Evolutionary conservation across 306 rosid genomes (phyloP).

Genomic region (Pterocarpus macrocarpus): DNA sequence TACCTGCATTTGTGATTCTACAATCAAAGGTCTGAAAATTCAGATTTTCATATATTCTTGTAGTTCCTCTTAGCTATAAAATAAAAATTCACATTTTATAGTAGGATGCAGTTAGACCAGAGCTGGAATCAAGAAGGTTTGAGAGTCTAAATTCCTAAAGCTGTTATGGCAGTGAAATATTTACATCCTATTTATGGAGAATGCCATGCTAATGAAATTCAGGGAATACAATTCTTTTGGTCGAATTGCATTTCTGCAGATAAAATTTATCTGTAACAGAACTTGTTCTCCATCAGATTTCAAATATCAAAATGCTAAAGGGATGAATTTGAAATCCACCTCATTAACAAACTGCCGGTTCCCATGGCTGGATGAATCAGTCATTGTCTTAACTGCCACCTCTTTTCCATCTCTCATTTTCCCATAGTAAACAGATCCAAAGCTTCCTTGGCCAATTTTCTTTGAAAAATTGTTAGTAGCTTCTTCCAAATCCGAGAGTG

Average conservation of each 20-base stretch:
- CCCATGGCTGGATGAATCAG: constrained; percentile 69
- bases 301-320: constrained; percentile 5
- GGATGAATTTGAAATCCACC: constrained; percentile 53
- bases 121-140: constrained; percentile 1
- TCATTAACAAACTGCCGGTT: constrained; percentile 83
- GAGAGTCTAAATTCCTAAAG: neutral
- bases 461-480: constrained; percentile 71
- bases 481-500: constrained; percentile 72
- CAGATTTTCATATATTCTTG: constrained; percentile 27
- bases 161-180: neutral
- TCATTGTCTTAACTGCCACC: constrained; percentile 89
- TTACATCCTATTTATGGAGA: neutral
- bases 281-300: constrained; percentile 16
- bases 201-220: constrained; percentile 29
- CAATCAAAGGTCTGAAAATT: constrained; percentile 42
- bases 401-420: constrained; percentile 90
- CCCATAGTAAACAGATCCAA: constrained; percentile 87
- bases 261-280: neutral
- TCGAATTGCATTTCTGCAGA: constrained; percentile 1
- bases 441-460: constrained; percentile 91
- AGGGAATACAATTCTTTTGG: constrained; percentile 21
- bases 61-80: neutral
- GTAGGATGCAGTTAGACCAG: constrained; percentile 13
- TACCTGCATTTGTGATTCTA: constrained; percentile 63
- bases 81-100: constrained; percentile 2